Evolutionary conservation across 2,329 filamentous ascomycete species (phyloP).

Genomic region (Xylaria sp.): DNA sequence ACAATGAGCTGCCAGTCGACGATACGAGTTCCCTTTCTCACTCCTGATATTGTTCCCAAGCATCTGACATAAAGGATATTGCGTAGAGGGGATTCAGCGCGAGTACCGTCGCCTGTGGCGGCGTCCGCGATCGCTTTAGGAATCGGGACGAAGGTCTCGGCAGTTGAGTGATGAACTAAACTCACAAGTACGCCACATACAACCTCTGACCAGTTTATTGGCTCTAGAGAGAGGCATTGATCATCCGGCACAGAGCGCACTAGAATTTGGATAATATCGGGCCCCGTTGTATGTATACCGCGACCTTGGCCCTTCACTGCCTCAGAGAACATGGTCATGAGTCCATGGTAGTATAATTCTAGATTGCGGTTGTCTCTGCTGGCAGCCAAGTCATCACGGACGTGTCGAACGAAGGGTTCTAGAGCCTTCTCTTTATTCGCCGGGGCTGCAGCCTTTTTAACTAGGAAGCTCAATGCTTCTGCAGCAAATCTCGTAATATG

Average conservation of each 20-base stretch:
- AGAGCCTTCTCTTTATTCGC: constrained; percentile 81
- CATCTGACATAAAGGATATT: constrained; percentile 65
- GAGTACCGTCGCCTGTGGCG: constrained; percentile 54
- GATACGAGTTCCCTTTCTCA: constrained; percentile 83
- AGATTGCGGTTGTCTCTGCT: constrained; percentile 67
- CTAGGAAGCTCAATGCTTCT: constrained; percentile 92
- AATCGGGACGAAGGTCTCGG: constrained; percentile 77
- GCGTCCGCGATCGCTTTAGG: constrained; percentile 70
- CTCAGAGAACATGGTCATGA: constrained; percentile 94
- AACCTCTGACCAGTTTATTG: constrained; percentile 70
- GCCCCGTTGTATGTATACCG: constrained; percentile 69
- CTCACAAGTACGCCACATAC: constrained; percentile 82
- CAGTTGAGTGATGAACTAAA: constrained; percentile 82
- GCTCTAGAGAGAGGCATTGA: constrained; percentile 60
- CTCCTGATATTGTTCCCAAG: constrained; percentile 77
- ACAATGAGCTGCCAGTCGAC: constrained; percentile 76
- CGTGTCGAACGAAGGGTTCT: constrained; percentile 75
- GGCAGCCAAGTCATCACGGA: constrained; percentile 73
- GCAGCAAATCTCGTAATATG: constrained; percentile 94
- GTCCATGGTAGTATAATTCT: constrained; percentile 80
- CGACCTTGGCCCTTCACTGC: constrained; percentile 73
- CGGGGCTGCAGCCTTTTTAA: constrained; percentile 85
- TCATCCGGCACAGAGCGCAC: constrained; percentile 63
- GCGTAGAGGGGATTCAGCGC: constrained; percentile 52
- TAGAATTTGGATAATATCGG: constrained; percentile 64